A percentile compares a stretch with the other conserved stretches of the same genome.
phyloP scores from a whole-genome alignment of 2,329 filamentous ascomycete genomes.

The Metarhizium brunneum region DNA sequence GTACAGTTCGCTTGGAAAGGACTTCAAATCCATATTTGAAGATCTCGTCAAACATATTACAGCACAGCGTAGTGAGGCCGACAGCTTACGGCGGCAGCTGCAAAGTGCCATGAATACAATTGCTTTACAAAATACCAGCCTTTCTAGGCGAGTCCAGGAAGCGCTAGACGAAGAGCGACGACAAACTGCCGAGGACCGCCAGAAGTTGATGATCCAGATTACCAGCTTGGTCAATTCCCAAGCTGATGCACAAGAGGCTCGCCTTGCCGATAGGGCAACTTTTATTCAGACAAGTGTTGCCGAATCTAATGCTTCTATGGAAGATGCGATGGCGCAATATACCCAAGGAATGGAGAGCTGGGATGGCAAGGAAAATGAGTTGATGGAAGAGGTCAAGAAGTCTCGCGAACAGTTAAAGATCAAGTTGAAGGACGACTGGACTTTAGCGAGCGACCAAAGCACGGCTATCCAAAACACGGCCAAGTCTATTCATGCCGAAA shows the following conservation, averaged over 20 bases:
- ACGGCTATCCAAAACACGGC: constrained; percentile 76
- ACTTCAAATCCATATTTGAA: constrained; percentile 82
- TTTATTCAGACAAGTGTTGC: constrained; percentile 54
- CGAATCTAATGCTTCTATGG: constrained; percentile 54
- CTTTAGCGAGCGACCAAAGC: constrained; percentile 68
- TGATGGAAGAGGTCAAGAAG: constrained; percentile 61
- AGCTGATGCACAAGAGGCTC: constrained; percentile 61
- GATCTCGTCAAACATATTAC: constrained; percentile 66
- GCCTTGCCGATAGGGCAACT: constrained; percentile 55
- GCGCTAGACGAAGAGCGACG: constrained; percentile 68
- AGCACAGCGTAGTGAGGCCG: constrained; percentile 67
- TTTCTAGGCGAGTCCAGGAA: constrained; percentile 57
- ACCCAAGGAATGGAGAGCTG: constrained; percentile 64
- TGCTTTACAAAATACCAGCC: constrained; percentile 56
- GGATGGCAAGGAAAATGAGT: constrained; percentile 57
- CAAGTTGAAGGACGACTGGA: constrained; percentile 81
- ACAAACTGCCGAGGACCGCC: constrained; percentile 63
- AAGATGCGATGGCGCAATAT: constrained; percentile 57
- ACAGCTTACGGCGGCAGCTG: constrained; percentile 63
- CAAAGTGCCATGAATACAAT: constrained; percentile 59
- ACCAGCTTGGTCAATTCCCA: constrained; percentile 66
- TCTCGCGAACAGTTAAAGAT: constrained; percentile 72
- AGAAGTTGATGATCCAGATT: constrained; percentile 67
- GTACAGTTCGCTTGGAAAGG: constrained; percentile 72
- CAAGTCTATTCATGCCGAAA: constrained; percentile 82